Conservation (phyloP, 169 alveolate genomes). For the Cryptosporidium muris region DNA sequence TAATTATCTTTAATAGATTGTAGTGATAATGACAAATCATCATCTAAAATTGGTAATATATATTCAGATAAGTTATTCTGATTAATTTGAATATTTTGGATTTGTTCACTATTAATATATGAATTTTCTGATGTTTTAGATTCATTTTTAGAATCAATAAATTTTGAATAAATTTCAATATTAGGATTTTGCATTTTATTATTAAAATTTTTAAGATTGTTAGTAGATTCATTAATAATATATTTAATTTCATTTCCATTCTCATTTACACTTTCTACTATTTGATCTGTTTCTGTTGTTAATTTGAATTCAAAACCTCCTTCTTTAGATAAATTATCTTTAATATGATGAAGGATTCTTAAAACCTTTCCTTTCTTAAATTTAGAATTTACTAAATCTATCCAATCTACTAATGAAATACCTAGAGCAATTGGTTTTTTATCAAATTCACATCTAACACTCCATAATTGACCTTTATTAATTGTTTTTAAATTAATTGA, state of each 20-base stretch:
- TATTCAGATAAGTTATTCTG: too few species aligned
- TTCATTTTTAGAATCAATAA: too few species aligned
- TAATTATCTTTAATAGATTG: too few species aligned
- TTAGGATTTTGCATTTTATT: too few species aligned
- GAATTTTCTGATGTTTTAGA: too few species aligned
- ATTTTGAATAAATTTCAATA: too few species aligned
- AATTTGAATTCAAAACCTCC: conserved; percentile 29
- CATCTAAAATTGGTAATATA: too few species aligned
- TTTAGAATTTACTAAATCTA: conserved; percentile 2
- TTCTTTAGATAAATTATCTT: conserved; percentile 48
- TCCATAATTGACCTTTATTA: conserved; percentile 57
- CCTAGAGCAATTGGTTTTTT: conserved; percentile 51
- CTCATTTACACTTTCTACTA: not conserved
- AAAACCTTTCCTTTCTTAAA: conserved; percentile 22
- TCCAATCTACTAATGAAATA: conserved; percentile 57
- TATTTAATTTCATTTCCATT: not conserved
- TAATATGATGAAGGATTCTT: conserved; percentile 28
- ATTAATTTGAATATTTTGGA: too few species aligned
- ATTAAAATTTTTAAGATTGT: not conserved
- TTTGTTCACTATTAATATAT: too few species aligned
- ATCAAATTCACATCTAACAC: conserved; percentile 20
- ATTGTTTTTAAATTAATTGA: conserved; percentile 1
- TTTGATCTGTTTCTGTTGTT: not conserved
- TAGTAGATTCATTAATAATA: not conserved
- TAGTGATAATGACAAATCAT: too few species aligned